Evolutionary conservation across 352 stramenopile species (phyloP).

Genomic region (Globisporangium orthogonon): DNA sequence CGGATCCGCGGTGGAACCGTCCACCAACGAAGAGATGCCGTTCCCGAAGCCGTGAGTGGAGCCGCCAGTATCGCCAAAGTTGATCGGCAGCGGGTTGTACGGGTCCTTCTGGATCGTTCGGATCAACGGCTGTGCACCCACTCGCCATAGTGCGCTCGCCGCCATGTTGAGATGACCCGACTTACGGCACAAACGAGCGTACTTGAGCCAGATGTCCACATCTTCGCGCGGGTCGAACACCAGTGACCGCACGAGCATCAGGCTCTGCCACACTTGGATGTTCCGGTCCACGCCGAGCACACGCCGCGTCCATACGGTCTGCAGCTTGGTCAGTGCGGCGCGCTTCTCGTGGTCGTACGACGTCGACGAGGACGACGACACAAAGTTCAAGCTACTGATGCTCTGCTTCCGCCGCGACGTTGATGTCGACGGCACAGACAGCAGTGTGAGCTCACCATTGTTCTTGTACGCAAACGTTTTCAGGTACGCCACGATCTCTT

Average conservation of each 20-base stretch:
- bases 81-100: constrained; percentile 58
- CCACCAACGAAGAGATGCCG: constrained; percentile 43
- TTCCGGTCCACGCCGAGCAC: constrained; percentile 94
- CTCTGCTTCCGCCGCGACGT: constrained; percentile 55
- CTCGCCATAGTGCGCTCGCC: constrained; percentile 70
- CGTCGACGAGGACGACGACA: constrained; percentile 62
- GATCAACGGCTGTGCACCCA: constrained; percentile 77
- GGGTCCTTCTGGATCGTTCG: constrained; percentile 69
- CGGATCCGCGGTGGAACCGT: constrained; percentile 65
- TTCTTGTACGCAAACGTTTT: constrained; percentile 75
- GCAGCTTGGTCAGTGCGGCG: constrained; percentile 61
- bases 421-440: constrained; percentile 34
- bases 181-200: constrained; percentile 89
- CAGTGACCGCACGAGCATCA: constrained; percentile 94
- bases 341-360: constrained; percentile 74
- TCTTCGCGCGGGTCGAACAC: constrained; percentile 89
- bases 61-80: constrained; percentile 44
- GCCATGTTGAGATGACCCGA: constrained; percentile 86
- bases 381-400: constrained; percentile 77
- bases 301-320: constrained; percentile 80
- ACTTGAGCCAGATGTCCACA: constrained; percentile 93
- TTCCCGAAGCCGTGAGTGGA: constrained; percentile 48
- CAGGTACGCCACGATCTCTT: constrained; percentile 86
- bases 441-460: constrained; percentile 69
- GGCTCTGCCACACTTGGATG: constrained; percentile 91